Conservation (phyloP, 176 grass and related monocot genomes). For the Triticum timopheevii region DNA sequence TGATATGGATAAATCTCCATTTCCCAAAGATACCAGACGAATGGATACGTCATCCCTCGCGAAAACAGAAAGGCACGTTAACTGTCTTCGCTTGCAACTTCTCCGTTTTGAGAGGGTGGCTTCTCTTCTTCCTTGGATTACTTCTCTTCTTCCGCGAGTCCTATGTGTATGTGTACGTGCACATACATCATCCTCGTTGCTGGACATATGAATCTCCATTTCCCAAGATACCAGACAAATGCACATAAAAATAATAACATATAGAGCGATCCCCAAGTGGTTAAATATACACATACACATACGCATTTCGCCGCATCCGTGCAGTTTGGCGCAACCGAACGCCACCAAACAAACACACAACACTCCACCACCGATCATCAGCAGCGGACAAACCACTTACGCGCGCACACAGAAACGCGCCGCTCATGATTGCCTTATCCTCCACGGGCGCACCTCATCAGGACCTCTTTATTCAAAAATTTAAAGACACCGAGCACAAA, state of each 20-base stretch:
- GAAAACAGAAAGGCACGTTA: too few species aligned
- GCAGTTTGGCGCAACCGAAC: slow-evolving; percentile 4
- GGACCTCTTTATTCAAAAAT: neutral
- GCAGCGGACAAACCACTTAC: neutral
- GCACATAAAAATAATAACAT: neutral
- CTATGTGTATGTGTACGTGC: neutral
- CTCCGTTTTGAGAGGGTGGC: too few species aligned
- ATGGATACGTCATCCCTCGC: neutral
- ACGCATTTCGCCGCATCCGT: neutral
- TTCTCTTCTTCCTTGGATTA: too few species aligned
- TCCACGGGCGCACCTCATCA: slow-evolving; percentile 12
- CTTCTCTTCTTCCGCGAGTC: too few species aligned
- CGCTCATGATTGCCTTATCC: slow-evolving; percentile 49
- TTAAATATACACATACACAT: neutral
- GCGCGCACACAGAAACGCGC: neutral
- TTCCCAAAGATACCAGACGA: neutral
- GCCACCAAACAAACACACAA: neutral
- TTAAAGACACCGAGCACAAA: neutral
- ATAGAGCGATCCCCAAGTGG: neutral
- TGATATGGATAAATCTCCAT: neutral
- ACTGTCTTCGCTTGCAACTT: too few species aligned
- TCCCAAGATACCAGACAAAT: neutral
- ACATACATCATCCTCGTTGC: neutral
- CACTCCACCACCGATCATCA: neutral
- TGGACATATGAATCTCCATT: neutral